phyloP scores from a whole-genome alignment of 2,329 filamentous ascomycete species.

The Fonsecaea pedrosoi region DNA sequence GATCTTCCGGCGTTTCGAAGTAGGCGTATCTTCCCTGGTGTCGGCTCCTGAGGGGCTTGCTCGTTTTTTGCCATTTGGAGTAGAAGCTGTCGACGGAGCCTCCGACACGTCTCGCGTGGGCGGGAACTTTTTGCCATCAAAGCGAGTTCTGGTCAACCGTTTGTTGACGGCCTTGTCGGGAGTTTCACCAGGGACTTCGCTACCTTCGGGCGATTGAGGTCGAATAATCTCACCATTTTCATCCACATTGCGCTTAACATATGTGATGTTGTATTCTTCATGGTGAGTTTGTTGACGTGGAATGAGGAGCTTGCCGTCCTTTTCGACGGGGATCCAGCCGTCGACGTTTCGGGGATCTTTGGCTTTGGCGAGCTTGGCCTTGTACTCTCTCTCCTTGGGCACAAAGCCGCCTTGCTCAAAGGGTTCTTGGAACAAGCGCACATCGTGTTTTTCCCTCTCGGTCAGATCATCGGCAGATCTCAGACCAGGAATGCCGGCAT shows the following conservation, averaged over 20 bases:
- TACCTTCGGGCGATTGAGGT: constrained; percentile 29
- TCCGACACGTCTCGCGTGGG: constrained; percentile 37
- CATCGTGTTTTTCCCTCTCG: constrained; percentile 45
- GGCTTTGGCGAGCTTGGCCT: constrained; percentile 49
- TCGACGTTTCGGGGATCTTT: constrained; percentile 47
- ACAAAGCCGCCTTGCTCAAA: constrained; percentile 60
- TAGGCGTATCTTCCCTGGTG: constrained; percentile 31
- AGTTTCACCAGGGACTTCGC: constrained; percentile 27
- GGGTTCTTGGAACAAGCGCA: constrained; percentile 61
- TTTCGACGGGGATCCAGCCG: constrained; percentile 49
- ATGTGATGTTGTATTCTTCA: constrained; percentile 37
- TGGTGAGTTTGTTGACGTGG: constrained; percentile 34
- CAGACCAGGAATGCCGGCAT: constrained; percentile 45
- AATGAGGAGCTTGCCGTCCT: constrained; percentile 42
- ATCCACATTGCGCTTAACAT: constrained; percentile 32
- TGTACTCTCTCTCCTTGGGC: constrained; percentile 51
- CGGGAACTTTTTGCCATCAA: constrained; percentile 39
- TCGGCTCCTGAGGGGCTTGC: constrained; percentile 28
- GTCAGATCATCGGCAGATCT: constrained; percentile 35
- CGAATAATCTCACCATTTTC: constrained; percentile 34
- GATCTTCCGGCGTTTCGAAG: constrained; percentile 34
- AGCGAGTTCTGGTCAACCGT: constrained; percentile 36
- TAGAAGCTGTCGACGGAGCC: constrained; percentile 32
- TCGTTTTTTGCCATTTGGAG: constrained; percentile 29
- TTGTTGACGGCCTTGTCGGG: constrained; percentile 34